Evolutionary conservation across 1,284 basidiomycete genomes (phyloP).

Genomic region (Cronartium ribicola): DNA sequence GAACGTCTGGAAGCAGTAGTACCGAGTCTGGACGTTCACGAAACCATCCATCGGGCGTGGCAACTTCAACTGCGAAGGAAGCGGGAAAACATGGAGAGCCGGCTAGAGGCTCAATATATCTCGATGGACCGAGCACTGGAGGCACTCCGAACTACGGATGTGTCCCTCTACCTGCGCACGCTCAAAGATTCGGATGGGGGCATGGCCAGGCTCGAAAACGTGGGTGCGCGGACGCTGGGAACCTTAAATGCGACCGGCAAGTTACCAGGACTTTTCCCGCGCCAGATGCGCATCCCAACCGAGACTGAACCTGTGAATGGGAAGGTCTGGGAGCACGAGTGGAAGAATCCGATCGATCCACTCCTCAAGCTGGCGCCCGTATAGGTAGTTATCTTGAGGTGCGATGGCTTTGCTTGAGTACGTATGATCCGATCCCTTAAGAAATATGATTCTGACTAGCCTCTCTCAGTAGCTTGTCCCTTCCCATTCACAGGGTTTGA

Average conservation of each 20-base stretch:
- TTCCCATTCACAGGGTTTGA: too few relatives aligned
- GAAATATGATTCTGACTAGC: too few relatives aligned
- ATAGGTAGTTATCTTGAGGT: too few relatives aligned
- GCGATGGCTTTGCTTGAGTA: too few relatives aligned
- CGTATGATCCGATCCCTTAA: too few relatives aligned
- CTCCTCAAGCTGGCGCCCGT: not conserved
- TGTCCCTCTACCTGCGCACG: not conserved
- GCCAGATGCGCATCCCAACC: conserved; percentile 69
- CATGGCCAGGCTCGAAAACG: conserved; percentile 24
- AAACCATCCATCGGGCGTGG: conserved; percentile 40
- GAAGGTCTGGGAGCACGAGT: conserved; percentile 42
- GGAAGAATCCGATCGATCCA: conserved; percentile 40
- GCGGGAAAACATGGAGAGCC: not conserved
- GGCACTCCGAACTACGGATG: conserved; percentile 18
- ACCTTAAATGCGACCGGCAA: conserved; percentile 34
- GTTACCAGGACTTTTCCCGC: conserved; percentile 67
- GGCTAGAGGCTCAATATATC: conserved; percentile 15
- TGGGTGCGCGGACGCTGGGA: not conserved
- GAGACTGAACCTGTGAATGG: conserved; percentile 68
- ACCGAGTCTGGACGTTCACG: conserved; percentile 23
- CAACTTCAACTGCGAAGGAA: conserved; percentile 19
- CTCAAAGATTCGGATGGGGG: conserved; percentile 18
- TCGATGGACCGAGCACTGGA: conserved; percentile 38
- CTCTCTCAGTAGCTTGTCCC: too few relatives aligned
- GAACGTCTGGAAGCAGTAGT: not conserved